Evolutionary conservation across 2,329 filamentous ascomycete genomes (phyloP), one percentile per base, ranked within the genome.

Genomic region (Trichoderma koningiopsis): DNA sequence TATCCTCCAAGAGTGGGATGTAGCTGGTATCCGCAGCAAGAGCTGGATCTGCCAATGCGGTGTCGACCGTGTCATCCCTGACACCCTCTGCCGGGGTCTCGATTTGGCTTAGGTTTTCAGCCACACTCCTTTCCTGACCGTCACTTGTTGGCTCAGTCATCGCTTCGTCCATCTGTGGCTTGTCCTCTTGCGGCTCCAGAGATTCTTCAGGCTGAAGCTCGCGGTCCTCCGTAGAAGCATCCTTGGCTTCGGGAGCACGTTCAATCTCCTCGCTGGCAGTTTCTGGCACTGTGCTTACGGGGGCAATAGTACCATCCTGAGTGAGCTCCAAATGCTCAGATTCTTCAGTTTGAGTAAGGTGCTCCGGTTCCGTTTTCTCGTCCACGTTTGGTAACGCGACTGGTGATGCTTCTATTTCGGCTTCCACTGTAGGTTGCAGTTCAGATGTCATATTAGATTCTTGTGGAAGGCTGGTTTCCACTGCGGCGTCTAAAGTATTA

Each of bases 321-420:
- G 37, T 29, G 60, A 63, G 43, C 22, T 52, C 33, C 24, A 33
- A 13, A 55, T 70, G 70, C 10, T 72, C 65, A 27, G 64, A 59
- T 24, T 57, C 58, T 63, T 68, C 68, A 35, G 53, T 40, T 56
- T 63, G 58, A 27, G 47, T 62, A 16, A 49, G 58, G 68, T 35
- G 47, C 66, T 70, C 70, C 27, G 57, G 24, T 27, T 63, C 70
- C 68, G 77, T 77, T 53, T 73, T 74, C 68, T 78, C 77, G 70
- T 78, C 77, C 71, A 75, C 77, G 56, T 77, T 75, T 68, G 77
- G 74, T 65, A 73, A 73, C 37, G 72, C 73, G 58, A 71, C 70
- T 55, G 74, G 63, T 40, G 63, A 33, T 22, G 64, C 31, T 31
- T 59, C 53, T 47, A 52, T n/a, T 52, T 52, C 55, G 31, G 40